These are phyloP conservation scores for Rhodotorula sp. DNA, from an alignment of 1,284 basidiomycete genomes.

Conservation along the genomic window DNA sequence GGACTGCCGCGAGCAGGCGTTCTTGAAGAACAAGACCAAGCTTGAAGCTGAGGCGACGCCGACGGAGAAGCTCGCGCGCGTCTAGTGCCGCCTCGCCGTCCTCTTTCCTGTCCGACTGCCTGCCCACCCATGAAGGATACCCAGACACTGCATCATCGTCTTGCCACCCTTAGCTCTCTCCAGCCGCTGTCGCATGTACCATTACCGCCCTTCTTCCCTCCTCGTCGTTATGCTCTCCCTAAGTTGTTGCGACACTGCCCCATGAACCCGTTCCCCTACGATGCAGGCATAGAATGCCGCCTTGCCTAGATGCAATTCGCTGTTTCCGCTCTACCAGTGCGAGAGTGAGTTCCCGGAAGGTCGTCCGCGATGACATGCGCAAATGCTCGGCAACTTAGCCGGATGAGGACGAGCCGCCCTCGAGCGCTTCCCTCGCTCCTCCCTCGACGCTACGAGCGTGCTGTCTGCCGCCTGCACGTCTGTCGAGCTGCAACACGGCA, in stretches of 20 bases:
- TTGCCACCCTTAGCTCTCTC: no score
- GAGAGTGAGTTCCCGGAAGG: no score
- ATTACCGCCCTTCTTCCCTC: background rate
- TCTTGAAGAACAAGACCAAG: constrained; percentile 78
- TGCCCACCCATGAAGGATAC: constrained; percentile 1
- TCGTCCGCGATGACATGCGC: background rate
- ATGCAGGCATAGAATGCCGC: background rate
- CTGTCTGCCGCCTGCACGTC: no score
- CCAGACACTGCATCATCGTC: background rate
- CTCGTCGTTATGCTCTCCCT: background rate
- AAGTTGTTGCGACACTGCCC: background rate
- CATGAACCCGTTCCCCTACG: background rate
- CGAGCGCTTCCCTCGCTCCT: no score
- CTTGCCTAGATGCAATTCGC: background rate
- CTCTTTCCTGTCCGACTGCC: background rate
- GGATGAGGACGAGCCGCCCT: no score
- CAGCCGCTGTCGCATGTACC: background rate
- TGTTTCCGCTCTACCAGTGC: no score
- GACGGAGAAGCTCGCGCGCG: constrained; percentile 75
- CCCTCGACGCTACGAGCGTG: no score
- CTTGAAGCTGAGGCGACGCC: constrained; percentile 83
- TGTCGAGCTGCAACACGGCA: no score
- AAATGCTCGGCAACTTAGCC: background rate
- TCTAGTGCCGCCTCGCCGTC: constrained; percentile 54
- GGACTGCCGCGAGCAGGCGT: constrained; percentile 77